A percentile compares a stretch with the other conserved stretches of the same genome.
Evolutionary conservation across 148 eudicot species (phyloP).

Genomic region (Silene uniflora): DNA sequence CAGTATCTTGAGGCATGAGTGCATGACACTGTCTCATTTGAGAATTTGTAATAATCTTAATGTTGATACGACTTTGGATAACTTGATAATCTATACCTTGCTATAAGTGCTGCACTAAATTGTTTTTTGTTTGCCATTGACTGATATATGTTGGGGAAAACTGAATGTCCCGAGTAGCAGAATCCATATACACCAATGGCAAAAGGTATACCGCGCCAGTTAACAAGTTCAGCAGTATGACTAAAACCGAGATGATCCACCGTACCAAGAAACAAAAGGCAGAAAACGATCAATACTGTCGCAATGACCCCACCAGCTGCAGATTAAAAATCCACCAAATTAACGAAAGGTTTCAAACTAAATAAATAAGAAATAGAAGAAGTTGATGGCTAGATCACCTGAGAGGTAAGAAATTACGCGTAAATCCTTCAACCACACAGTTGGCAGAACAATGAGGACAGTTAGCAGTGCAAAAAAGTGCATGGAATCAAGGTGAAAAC

Average conservation of each 20-base stretch:
- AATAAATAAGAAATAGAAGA: neutral
- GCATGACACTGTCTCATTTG: neutral
- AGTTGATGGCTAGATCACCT: constrained; percentile 37
- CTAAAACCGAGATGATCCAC: constrained; percentile 61
- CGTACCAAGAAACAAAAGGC: constrained; percentile 57
- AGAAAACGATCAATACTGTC: constrained; percentile 56
- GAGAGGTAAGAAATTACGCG: constrained; percentile 76
- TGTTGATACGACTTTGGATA: neutral
- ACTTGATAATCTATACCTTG: constrained; percentile 34
- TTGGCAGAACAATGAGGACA: constrained; percentile 65
- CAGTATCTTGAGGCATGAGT: neutral
- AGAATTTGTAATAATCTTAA: neutral
- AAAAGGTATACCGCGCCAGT: constrained; percentile 74
- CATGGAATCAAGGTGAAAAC: constrained; percentile 57
- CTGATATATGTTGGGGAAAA: constrained; percentile 89
- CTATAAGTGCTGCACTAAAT: constrained; percentile 57
- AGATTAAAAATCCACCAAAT: constrained; percentile 10
- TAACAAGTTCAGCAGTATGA: constrained; percentile 47
- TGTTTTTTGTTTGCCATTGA: constrained; percentile 88
- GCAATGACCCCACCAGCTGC: constrained; percentile 89
- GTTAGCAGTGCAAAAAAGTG: constrained; percentile 68
- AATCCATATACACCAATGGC: constrained; percentile 83
- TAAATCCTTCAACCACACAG: constrained; percentile 73
- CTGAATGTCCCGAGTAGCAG: constrained; percentile 85
- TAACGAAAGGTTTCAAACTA: neutral